A percentile compares a stretch with the other conserved stretches of the same genome.
phyloP scores from a whole-genome alignment of 1,139 yeast genomes.

The Candida dubliniensis region DNA sequence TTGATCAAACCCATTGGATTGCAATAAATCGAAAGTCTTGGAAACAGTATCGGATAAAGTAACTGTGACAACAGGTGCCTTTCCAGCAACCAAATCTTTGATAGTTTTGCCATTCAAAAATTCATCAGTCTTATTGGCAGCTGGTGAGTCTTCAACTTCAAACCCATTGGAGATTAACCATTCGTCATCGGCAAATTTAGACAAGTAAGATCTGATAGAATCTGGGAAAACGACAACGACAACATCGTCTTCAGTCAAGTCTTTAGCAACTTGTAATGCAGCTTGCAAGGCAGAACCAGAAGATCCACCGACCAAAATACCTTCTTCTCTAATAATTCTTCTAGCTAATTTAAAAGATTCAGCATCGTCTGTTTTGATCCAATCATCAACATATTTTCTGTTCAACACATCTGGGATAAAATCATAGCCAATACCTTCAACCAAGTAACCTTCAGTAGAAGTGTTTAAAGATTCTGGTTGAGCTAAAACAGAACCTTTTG shows the following conservation, averaged over 20 bases:
- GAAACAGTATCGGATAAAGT: slow-evolving; percentile 60
- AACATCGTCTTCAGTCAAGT: slow-evolving; percentile 69
- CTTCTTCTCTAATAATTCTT: slow-evolving; percentile 82
- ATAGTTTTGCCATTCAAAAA: slow-evolving; percentile 53
- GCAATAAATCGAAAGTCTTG: slow-evolving; percentile 69
- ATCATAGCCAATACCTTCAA: slow-evolving; percentile 92
- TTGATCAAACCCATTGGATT: slow-evolving; percentile 81
- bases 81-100: slow-evolving; percentile 59
- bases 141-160: slow-evolving; percentile 48
- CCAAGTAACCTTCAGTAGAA: slow-evolving; percentile 64
- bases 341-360: slow-evolving; percentile 81
- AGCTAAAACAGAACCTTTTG: slow-evolving; percentile 84
- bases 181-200: slow-evolving; percentile 88
- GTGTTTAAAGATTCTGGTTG: slow-evolving; percentile 73
- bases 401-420: slow-evolving; percentile 81
- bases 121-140: slow-evolving; percentile 52
- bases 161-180: slow-evolving; percentile 86
- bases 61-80: slow-evolving; percentile 82
- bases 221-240: slow-evolving; percentile 87
- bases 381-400: slow-evolving; percentile 65
- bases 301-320: slow-evolving; percentile 85
- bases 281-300: slow-evolving; percentile 87
- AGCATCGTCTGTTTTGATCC: slow-evolving; percentile 87
- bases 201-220: slow-evolving; percentile 81
- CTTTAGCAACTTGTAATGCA: slow-evolving; percentile 68